Base-by-base conservation (phyloP, 2,329 filamentous ascomycete genomes). In the Didymella glomerata region DNA sequence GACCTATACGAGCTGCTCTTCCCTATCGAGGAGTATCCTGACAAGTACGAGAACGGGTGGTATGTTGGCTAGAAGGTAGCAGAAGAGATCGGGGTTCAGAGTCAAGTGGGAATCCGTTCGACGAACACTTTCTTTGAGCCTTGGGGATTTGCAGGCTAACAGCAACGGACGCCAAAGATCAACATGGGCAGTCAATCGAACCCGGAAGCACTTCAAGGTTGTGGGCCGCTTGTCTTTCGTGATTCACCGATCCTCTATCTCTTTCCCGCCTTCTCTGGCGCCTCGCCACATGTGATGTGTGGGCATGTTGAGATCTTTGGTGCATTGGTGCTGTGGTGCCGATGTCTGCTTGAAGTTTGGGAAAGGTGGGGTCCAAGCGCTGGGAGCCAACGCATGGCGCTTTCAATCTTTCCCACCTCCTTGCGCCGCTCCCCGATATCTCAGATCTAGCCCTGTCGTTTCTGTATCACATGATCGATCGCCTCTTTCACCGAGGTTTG, bases 281-380 rank as follows among this genome's bases (percentile, higher is more conserved):
- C n/a, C 8, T 40, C 16, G 5, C 36, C 10, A 18, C 3, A 20
- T 20, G 13, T 16, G 32, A 20, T 2, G 2, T 41, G 20, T 14
- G 24, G 11, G 38, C 11, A 14, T 41, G 4, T 4, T 13, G 20
- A 20, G 4, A 20, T 5, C 18, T 24, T 24, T 14, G 11, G 18
- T 41, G 30, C 30, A 14, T 6, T 16, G 30, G 30, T 32, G 38
- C 3, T 22, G 20, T 24, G 11, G 38, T 41, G 18, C 11, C 20
- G 36, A 38, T 4, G 34, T 56, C 24, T 45, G 24, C n/a, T 18
- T 34, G 41, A 56, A 25, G 51, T 48, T 30, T 30, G 42, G 24
- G 46, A 14, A 59, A 51, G 34, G 57, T 51, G 51, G 24, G 57
- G 51, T 55, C 51, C 22, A 22, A 48, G 42, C 48, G 48, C 47